Percentiles rank a stretch among this genome's conserved stretches.
phyloP scores from a whole-genome alignment of 2,329 filamentous ascomycete species.

The Penicillium occitanis region DNA sequence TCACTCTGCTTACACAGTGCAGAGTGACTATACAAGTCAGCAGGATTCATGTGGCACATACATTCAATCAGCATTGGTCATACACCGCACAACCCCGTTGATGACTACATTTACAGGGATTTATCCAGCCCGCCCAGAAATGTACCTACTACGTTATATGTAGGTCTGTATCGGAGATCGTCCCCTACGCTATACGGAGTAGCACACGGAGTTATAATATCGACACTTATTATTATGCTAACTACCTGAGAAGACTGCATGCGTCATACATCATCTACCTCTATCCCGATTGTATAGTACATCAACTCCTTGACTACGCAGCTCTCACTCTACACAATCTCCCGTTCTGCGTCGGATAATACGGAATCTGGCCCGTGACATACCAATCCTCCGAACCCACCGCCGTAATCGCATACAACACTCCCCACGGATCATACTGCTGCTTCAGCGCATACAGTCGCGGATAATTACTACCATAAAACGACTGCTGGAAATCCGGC shows the following conservation, averaged over 20 bases:
- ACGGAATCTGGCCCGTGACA: conserved; percentile 19
- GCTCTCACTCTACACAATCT: not conserved
- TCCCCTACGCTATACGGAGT: not conserved
- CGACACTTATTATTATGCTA: not conserved
- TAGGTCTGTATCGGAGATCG: not conserved
- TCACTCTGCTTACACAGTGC: not conserved
- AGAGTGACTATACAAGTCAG: not conserved
- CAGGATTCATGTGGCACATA: not conserved
- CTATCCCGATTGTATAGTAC: not conserved
- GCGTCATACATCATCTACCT: not conserved
- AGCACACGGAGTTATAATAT: not conserved
- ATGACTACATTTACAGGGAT: conserved; percentile 1
- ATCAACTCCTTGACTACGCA: too few relatives aligned
- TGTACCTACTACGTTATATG: not conserved
- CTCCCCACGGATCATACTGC: conserved; percentile 43
- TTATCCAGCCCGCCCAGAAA: not conserved
- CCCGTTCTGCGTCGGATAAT: conserved; percentile 12
- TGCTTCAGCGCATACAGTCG: conserved; percentile 40
- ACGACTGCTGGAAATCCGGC: conserved; percentile 42
- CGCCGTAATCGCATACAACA: conserved; percentile 44
- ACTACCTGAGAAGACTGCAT: not conserved
- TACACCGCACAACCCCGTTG: not conserved
- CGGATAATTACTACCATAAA: conserved; percentile 46
- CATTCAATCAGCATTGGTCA: not conserved
- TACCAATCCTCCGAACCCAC: conserved; percentile 43